phyloP scores from a whole-genome alignment of 148 eudicot genomes.

The Simmondsia chinensis region DNA sequence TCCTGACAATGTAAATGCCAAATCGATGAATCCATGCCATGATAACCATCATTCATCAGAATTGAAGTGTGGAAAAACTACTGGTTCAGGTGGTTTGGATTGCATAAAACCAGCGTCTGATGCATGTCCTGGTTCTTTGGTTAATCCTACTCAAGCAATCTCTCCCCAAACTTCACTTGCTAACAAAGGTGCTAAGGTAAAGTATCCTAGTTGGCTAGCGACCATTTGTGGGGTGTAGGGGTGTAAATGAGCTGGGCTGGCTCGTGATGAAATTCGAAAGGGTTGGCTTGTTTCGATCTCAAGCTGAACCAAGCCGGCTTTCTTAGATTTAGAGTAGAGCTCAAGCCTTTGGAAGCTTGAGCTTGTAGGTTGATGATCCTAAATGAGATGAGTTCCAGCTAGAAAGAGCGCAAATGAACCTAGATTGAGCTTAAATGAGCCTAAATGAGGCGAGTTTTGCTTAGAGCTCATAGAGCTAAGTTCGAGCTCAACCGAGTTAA shows the following conservation, averaged over 20 bases:
- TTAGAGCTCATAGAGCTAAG: too few relatives aligned
- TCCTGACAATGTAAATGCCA: slow-evolving; percentile 11
- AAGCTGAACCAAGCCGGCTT: background rate
- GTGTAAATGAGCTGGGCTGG: too few relatives aligned
- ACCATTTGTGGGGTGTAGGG: too few relatives aligned
- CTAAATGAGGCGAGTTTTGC: too few relatives aligned
- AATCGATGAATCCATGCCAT: slow-evolving; percentile 18
- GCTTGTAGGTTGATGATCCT: too few relatives aligned
- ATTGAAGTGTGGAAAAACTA: slow-evolving; percentile 9
- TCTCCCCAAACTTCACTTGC: slow-evolving; percentile 28
- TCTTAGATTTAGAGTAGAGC: background rate
- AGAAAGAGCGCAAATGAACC: too few relatives aligned
- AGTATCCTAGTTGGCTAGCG: too few relatives aligned
- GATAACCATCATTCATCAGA: slow-evolving; percentile 15
- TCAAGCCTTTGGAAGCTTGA: background rate
- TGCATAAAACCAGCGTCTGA: slow-evolving; percentile 20
- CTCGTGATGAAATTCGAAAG: too few relatives aligned
- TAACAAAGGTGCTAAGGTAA: slow-evolving; percentile 47
- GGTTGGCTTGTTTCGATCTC: too few relatives aligned
- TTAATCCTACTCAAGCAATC: slow-evolving; percentile 19
- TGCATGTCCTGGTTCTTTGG: slow-evolving; percentile 19
- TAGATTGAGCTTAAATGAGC: too few relatives aligned
- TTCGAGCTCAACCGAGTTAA: too few relatives aligned
- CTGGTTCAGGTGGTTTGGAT: slow-evolving; percentile 20
- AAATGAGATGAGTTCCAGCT: too few relatives aligned